Evolutionary conservation across 2,329 filamentous ascomycete species (phyloP).

Genomic region (Chaetoscypha palmicola): DNA sequence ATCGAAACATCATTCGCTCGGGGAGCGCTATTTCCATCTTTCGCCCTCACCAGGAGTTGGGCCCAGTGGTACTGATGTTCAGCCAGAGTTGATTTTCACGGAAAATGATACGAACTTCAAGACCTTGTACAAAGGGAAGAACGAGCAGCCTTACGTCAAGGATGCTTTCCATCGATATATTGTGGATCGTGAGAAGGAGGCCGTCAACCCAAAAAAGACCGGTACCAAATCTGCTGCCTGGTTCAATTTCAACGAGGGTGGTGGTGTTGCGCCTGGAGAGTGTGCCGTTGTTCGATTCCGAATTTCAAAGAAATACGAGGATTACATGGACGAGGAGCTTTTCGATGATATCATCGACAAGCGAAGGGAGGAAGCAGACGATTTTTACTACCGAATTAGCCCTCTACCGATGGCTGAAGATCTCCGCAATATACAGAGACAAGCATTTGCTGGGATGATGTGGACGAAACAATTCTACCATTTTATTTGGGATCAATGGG

Average conservation of each 20-base stretch:
- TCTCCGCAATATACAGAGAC: conserved; percentile 87
- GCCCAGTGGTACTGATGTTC: conserved; percentile 70
- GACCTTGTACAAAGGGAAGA: conserved; percentile 67
- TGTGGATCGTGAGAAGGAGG: conserved; percentile 70
- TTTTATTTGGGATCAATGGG: conserved; percentile 97
- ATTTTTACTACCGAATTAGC: conserved; percentile 91
- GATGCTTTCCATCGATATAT: conserved; percentile 90
- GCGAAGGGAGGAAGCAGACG: conserved; percentile 82
- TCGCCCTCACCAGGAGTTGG: conserved; percentile 87
- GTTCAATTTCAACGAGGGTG: conserved; percentile 85
- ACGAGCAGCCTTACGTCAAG: conserved; percentile 81
- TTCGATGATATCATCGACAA: conserved; percentile 88
- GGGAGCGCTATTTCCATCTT: conserved; percentile 74
- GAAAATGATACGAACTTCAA: conserved; percentile 92
- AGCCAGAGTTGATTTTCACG: conserved; percentile 82
- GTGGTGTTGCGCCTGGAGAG: conserved; percentile 81
- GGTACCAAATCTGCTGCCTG: conserved; percentile 89
- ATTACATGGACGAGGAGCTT: conserved; percentile 82
- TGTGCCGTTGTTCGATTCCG: conserved; percentile 94
- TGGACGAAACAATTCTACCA: conserved; percentile 98
- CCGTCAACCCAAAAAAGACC: conserved; percentile 69
- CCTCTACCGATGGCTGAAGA: conserved; percentile 91
- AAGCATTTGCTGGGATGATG: conserved; percentile 94
- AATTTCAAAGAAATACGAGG: conserved; percentile 66
- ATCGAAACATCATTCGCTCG: conserved; percentile 73